phyloP scores from a whole-genome alignment of 371 early-diverging fungal genomes.

The Cokeromyces recurvatus region DNA sequence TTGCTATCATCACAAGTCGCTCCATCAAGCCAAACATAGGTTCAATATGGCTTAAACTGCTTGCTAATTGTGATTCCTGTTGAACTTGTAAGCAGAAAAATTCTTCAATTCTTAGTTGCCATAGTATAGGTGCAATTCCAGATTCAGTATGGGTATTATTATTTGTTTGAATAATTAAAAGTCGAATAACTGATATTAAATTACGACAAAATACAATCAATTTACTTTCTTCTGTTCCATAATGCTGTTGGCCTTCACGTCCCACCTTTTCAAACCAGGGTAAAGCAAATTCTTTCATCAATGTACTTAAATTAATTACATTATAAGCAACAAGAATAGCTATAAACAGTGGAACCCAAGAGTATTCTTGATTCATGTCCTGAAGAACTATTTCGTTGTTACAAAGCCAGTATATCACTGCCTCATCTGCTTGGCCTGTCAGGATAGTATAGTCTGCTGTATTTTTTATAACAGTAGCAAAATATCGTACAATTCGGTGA shows the following conservation, averaged over 20 bases:
- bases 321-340: slow-evolving; percentile 42
- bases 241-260: slow-evolving; percentile 24
- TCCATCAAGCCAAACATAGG: slow-evolving; percentile 39
- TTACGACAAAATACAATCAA: slow-evolving; percentile 43
- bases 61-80: slow-evolving; percentile 26
- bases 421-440: slow-evolving; percentile 39
- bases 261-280: slow-evolving; percentile 40
- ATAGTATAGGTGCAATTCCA: background rate
- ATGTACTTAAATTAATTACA: slow-evolving; percentile 32
- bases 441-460: slow-evolving; percentile 23
- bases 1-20: slow-evolving; percentile 28
- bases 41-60: slow-evolving; percentile 32
- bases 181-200: slow-evolving; percentile 40
- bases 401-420: slow-evolving; percentile 30
- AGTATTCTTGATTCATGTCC: slow-evolving; percentile 28
- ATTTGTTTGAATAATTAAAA: slow-evolving; percentile 44
- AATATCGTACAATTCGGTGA: slow-evolving; percentile 19
- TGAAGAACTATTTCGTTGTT: slow-evolving; percentile 14
- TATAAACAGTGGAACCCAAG: slow-evolving; percentile 51
- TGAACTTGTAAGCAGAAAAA: slow-evolving; percentile 27
- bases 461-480: slow-evolving; percentile 29
- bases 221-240: slow-evolving; percentile 26
- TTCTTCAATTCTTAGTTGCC: slow-evolving; percentile 34
- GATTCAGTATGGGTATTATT: slow-evolving; percentile 5
- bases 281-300: slow-evolving; percentile 39